Conservation (phyloP, 345 rosid genomes). For the Linum trigynum region DNA sequence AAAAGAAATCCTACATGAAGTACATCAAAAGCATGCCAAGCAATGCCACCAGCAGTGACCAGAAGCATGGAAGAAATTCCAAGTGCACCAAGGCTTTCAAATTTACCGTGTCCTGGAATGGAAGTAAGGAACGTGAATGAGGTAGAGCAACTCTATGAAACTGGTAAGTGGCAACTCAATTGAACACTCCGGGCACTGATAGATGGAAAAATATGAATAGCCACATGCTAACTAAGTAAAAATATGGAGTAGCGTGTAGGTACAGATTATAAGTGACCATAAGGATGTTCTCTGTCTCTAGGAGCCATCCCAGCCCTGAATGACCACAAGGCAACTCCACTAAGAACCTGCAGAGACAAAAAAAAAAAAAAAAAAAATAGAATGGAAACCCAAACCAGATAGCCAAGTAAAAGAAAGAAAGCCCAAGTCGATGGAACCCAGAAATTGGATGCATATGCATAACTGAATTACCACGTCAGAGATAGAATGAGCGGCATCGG, state of each 20-base stretch:
- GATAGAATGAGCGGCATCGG: slow-evolving; percentile 65
- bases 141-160: neutral
- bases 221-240: neutral
- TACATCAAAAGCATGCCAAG: slow-evolving; percentile 75
- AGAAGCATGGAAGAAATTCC: slow-evolving; percentile 89
- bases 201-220: too few species aligned
- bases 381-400: neutral
- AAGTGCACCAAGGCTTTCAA: slow-evolving; percentile 87
- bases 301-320: slow-evolving; percentile 84
- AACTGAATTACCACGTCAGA: slow-evolving; percentile 49
- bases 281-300: slow-evolving; percentile 86
- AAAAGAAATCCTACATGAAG: slow-evolving; percentile 37
- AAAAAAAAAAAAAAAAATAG: neutral
- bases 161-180: too few species aligned
- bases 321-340: slow-evolving; percentile 74
- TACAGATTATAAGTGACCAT: slow-evolving; percentile 61
- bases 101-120: slow-evolving; percentile 49
- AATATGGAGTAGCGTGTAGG: slow-evolving; percentile 31
- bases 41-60: slow-evolving; percentile 83
- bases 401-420: neutral
- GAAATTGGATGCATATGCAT: neutral
- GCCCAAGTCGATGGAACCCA: neutral
- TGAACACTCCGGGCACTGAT: too few species aligned
- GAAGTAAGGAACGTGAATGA: neutral
- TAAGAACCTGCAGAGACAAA: slow-evolving; percentile 52